phyloP scores from a whole-genome alignment of 2,329 filamentous ascomycete genomes.

The Chrysosphaeria jannelii region DNA sequence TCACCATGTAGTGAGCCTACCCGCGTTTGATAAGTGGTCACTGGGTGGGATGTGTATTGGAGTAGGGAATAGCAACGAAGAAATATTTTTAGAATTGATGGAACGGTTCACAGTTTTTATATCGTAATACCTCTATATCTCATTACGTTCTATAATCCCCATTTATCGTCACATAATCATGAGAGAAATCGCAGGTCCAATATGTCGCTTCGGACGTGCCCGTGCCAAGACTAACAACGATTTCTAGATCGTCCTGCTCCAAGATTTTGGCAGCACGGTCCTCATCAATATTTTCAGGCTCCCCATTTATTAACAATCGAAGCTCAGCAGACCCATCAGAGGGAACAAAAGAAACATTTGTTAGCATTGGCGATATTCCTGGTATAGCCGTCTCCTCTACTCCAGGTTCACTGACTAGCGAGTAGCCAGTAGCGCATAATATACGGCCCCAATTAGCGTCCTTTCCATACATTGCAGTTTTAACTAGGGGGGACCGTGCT shows the following conservation, averaged over 20 bases:
- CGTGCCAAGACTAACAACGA: slow-evolving; percentile 42
- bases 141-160: slow-evolving; percentile 1
- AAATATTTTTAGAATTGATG: no score
- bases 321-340: slow-evolving; percentile 48
- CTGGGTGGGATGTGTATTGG: no score
- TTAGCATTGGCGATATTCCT: slow-evolving; percentile 31
- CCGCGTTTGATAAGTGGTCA: no score
- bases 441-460: slow-evolving; percentile 98
- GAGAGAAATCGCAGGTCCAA: slow-evolving; percentile 70
- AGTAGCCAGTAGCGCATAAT: slow-evolving; percentile 75
- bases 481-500: slow-evolving; percentile 74
- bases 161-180: slow-evolving; percentile 29
- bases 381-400: slow-evolving; percentile 23
- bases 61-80: no score
- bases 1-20: no score
- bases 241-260: slow-evolving; percentile 49
- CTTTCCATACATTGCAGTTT: slow-evolving; percentile 87
- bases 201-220: slow-evolving; percentile 38
- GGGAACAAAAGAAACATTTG: slow-evolving; percentile 52
- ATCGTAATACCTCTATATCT: no score
- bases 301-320: slow-evolving; percentile 47
- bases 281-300: slow-evolving; percentile 57
- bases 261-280: slow-evolving; percentile 46
- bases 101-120: no score
- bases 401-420: slow-evolving; percentile 27